Evolutionary conservation across 2,329 filamentous ascomycete species (phyloP).

Genomic region (Fusarium transvaalense): DNA sequence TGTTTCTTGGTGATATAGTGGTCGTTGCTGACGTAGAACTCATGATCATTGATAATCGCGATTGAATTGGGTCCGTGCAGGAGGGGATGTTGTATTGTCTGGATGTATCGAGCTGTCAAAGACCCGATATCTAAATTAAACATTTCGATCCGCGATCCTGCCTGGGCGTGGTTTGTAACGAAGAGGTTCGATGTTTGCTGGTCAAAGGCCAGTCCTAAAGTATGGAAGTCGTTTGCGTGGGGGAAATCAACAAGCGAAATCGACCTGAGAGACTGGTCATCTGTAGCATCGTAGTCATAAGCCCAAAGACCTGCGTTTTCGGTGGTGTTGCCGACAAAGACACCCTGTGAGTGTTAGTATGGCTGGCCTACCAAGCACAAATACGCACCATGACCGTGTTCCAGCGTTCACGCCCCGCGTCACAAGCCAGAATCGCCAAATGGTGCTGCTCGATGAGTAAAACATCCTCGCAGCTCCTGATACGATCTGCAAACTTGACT

Average conservation of each 20-base stretch:
- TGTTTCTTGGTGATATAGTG: slow-evolving; percentile 52
- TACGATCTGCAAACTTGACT: slow-evolving; percentile 54
- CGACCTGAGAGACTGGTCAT: slow-evolving; percentile 37
- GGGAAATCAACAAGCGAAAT: slow-evolving; percentile 43
- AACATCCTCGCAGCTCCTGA: slow-evolving; percentile 58
- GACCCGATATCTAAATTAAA: slow-evolving; percentile 54
- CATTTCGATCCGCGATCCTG: slow-evolving; percentile 54
- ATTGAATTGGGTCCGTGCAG: slow-evolving; percentile 58
- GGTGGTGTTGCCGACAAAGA: slow-evolving; percentile 37
- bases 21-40: slow-evolving; percentile 59
- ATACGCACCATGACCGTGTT: slow-evolving; percentile 58
- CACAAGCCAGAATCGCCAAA: slow-evolving; percentile 55
- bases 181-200: slow-evolving; percentile 53
- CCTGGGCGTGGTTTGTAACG: slow-evolving; percentile 54
- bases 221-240: slow-evolving; percentile 54
- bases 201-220: slow-evolving; percentile 57
- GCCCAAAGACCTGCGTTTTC: slow-evolving; percentile 52
- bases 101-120: slow-evolving; percentile 53
- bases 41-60: slow-evolving; percentile 50
- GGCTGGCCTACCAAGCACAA: fast-evolving
- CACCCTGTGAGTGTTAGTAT: slow-evolving; percentile 39
- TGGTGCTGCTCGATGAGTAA: slow-evolving; percentile 53
- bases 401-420: slow-evolving; percentile 55
- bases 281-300: slow-evolving; percentile 52
- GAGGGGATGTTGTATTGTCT: slow-evolving; percentile 55